Conservation (phyloP, 2,329 filamentous ascomycete species). For the Fusarium oxysporum region DNA sequence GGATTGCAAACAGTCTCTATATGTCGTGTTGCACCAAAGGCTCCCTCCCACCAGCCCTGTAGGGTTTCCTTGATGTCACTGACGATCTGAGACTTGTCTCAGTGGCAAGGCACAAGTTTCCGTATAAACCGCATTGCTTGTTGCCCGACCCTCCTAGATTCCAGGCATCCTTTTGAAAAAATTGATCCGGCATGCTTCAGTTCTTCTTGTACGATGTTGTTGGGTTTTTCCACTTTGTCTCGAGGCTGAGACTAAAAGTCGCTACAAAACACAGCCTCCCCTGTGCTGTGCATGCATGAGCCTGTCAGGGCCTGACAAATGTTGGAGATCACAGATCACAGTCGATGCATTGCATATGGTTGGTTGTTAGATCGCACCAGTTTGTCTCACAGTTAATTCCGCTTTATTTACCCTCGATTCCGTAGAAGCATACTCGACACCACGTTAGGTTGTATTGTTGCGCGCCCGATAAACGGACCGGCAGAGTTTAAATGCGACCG, state of each 20-base stretch:
- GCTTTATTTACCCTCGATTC: background rate
- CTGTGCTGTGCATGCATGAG: conserved; percentile 22
- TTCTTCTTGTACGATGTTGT: background rate
- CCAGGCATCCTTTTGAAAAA: conserved; percentile 19
- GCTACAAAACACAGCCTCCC: conserved; percentile 34
- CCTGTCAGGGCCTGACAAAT: conserved; percentile 15
- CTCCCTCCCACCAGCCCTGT: conserved; percentile 41
- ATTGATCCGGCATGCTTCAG: conserved; percentile 10
- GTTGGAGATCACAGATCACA: conserved; percentile 21
- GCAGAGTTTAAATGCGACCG: conserved; percentile 3
- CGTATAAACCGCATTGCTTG: conserved; percentile 3
- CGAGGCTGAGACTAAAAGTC: conserved; percentile 42
- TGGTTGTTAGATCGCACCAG: background rate
- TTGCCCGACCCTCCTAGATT: conserved; percentile 2
- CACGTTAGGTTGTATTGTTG: background rate
- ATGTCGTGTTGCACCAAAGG: background rate
- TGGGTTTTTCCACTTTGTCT: conserved; percentile 43
- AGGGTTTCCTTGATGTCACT: conserved; percentile 42
- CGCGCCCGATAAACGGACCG: background rate
- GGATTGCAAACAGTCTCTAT: background rate
- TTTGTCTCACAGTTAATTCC: background rate
- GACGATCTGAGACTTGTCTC: conserved; percentile 37
- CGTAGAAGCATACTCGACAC: background rate
- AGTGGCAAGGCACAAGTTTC: conserved; percentile 18
- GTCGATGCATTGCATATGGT: background rate